phyloP scores from a whole-genome alignment of 768 basidiomycete genomes.

The Boletellus ananas region DNA sequence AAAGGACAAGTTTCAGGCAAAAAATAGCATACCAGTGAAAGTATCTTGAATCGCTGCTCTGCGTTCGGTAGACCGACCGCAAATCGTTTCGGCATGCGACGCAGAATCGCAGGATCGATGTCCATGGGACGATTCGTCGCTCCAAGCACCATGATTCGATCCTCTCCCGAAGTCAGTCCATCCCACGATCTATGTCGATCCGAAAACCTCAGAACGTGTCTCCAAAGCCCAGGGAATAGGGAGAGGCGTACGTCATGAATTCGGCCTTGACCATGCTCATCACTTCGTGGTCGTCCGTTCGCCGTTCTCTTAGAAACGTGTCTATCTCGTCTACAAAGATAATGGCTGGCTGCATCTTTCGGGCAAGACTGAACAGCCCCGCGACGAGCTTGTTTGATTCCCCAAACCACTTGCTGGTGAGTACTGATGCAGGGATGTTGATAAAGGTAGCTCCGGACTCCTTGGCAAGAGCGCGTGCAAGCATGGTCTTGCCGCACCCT shows the following conservation, averaged over 20 bases:
- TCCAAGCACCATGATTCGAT: conserved; percentile 86
- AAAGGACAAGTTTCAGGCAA: background rate
- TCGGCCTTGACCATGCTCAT: conserved; percentile 99
- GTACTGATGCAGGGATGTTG: conserved; percentile 71
- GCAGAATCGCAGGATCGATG: conserved; percentile 78
- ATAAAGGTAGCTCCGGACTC: conserved; percentile 98
- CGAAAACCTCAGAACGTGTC: background rate
- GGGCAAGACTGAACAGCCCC: conserved; percentile 88
- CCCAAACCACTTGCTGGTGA: conserved; percentile 83
- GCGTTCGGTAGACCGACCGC: conserved; percentile 74
- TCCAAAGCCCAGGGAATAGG: conserved; percentile 1
- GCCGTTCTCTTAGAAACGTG: conserved; percentile 85
- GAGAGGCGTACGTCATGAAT: conserved; percentile 69
- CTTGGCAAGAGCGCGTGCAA: conserved; percentile 97
- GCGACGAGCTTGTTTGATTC: conserved; percentile 95
- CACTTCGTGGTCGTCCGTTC: conserved; percentile 90
- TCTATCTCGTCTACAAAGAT: conserved; percentile 99
- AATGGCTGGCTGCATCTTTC: conserved; percentile 91
- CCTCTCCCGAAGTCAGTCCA: conserved; percentile 75
- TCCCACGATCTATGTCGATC: conserved; percentile 76
- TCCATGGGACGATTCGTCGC: conserved; percentile 96
- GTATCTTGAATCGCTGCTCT: conserved; percentile 80
- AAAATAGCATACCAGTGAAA: conserved; percentile 55
- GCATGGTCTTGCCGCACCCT: conserved; percentile 98
- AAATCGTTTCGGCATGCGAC: conserved; percentile 99